phyloP scores from a whole-genome alignment of 2,329 filamentous ascomycete genomes.

The Exophiala phaeomuriformis region DNA sequence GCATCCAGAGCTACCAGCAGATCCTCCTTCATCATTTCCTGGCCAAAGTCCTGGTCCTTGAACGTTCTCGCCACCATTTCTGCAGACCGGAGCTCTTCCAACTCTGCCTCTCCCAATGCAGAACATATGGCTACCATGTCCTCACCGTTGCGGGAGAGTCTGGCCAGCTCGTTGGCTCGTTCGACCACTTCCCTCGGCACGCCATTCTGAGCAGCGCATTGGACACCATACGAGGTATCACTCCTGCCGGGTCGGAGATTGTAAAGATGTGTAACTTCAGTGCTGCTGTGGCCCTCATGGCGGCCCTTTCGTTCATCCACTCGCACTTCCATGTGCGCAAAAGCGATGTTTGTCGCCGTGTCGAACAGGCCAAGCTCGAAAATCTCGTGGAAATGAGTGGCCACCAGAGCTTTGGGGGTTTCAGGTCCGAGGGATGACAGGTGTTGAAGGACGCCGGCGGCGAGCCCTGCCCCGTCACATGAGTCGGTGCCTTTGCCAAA shows the following conservation, averaged over 20 bases:
- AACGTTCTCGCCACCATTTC: conserved; percentile 29
- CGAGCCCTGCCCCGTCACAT: conserved; percentile 55
- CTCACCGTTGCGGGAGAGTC: conserved; percentile 62
- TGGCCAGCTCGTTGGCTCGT: conserved; percentile 66
- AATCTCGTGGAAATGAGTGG: conserved; percentile 57
- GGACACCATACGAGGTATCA: conserved; percentile 73
- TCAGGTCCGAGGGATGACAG: conserved; percentile 44
- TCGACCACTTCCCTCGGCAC: conserved; percentile 64
- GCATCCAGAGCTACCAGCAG: conserved; percentile 7
- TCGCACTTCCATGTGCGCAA: conserved; percentile 54
- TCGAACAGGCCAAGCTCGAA: conserved; percentile 49
- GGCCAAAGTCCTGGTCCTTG: conserved; percentile 16
- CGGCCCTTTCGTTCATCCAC: conserved; percentile 30
- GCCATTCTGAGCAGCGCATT: conserved; percentile 80
- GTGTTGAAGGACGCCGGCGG: conserved; percentile 54
- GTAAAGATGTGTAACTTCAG: conserved; percentile 61
- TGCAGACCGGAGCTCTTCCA: conserved; percentile 59
- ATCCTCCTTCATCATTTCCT: conserved; percentile 13
- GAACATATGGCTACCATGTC: conserved; percentile 69
- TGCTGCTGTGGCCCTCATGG: conserved; percentile 34
- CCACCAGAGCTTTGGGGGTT: conserved; percentile 53
- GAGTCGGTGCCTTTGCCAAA: conserved; percentile 65
- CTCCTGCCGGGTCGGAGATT: conserved; percentile 60
- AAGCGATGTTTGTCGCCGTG: conserved; percentile 40
- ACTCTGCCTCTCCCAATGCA: conserved; percentile 57